phyloP scores from a whole-genome alignment of 1,284 basidiomycete genomes.

The Apiotrichum brassicae region DNA sequence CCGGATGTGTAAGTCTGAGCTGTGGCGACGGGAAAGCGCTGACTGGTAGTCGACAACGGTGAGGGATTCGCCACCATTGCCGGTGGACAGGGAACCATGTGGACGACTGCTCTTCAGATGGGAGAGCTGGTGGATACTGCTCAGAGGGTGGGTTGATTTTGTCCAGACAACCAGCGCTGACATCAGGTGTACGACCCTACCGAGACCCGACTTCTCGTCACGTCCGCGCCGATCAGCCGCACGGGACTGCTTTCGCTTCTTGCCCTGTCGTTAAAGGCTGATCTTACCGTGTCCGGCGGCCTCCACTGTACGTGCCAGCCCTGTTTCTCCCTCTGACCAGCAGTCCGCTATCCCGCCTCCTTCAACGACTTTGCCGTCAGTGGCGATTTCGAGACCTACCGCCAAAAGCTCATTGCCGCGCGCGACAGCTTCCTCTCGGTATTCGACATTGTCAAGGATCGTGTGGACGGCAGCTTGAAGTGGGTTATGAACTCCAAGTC shows the following conservation, averaged over 20 bases:
- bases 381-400: conserved; percentile 80
- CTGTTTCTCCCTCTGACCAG: conserved; percentile 1
- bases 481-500: conserved; percentile 26
- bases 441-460: conserved; percentile 86
- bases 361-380: conserved; percentile 98
- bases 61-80: conserved; percentile 93
- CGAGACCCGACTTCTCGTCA: conserved; percentile 89
- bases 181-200: conserved; percentile 65
- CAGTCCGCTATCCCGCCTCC: conserved; percentile 81
- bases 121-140: conserved; percentile 97
- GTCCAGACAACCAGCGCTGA: background rate
- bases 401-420: conserved; percentile 69
- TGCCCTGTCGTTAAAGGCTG: conserved; percentile 82
- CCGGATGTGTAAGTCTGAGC: conserved; percentile 77
- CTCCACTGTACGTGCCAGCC: conserved; percentile 65
- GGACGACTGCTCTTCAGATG: conserved; percentile 95
- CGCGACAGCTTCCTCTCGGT: conserved; percentile 82
- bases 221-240: conserved; percentile 85
- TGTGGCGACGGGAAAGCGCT: conserved; percentile 9
- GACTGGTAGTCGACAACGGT: conserved; percentile 50
- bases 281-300: conserved; percentile 88
- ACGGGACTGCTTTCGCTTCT: conserved; percentile 91
- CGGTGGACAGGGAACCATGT: conserved; percentile 96
- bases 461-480: conserved; percentile 89
- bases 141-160: conserved; percentile 59